These are phyloP conservation scores for Saturnispora dispora DNA, from an alignment of 805 yeast species.

Conservation along the genomic window DNA sequence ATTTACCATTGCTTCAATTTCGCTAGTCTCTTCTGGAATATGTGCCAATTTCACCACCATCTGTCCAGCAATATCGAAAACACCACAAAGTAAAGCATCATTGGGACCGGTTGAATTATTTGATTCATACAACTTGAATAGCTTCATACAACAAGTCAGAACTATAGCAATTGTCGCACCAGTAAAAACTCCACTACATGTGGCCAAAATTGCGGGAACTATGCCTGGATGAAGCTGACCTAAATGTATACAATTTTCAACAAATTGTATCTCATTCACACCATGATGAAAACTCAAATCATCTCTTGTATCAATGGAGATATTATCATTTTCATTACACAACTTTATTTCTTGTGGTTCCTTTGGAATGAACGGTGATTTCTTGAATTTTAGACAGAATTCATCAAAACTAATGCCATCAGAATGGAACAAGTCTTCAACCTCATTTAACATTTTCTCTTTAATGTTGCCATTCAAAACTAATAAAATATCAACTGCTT, in stretches of 20 bases:
- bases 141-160: conserved; percentile 20
- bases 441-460: conserved; percentile 9
- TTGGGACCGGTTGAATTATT: conserved; percentile 22
- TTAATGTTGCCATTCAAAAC: conserved; percentile 18
- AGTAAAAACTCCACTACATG: conserved; percentile 29
- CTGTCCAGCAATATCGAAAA: conserved; percentile 1
- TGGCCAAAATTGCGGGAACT: conserved; percentile 29
- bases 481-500: conserved; percentile 23
- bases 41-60: conserved; percentile 3
- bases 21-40: background rate
- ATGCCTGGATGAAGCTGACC: conserved; percentile 35
- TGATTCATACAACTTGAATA: conserved; percentile 29
- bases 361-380: conserved; percentile 16
- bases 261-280: conserved; percentile 29
- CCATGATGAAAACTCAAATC: conserved; percentile 34
- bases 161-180: conserved; percentile 28
- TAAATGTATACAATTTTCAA: conserved; percentile 35
- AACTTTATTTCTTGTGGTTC: conserved; percentile 28
- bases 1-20: background rate
- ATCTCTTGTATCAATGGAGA: conserved; percentile 27
- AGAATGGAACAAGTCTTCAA: conserved; percentile 27
- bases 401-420: conserved; percentile 16
- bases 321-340: conserved; percentile 22
- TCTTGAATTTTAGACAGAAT: conserved; percentile 6
- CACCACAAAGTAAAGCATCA: conserved; percentile 21